phyloP scores from a whole-genome alignment of 352 stramenopile genomes.

The Pythium grandisporangium region DNA sequence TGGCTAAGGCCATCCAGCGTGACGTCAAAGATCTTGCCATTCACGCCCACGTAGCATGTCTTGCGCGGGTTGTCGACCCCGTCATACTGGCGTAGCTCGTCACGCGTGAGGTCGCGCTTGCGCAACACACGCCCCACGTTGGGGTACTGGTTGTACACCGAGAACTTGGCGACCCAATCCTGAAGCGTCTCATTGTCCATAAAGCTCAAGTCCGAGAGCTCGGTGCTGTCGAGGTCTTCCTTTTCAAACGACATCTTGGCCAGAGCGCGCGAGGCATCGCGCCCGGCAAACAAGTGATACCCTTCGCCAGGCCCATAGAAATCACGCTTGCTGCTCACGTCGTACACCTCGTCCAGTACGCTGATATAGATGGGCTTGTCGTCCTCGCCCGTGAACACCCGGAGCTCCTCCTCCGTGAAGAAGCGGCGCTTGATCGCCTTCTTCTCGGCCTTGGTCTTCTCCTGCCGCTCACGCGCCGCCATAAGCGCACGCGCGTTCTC shows the following conservation, averaged over 20 bases:
- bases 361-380: conserved; percentile 93
- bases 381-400: conserved; percentile 88
- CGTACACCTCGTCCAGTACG: conserved; percentile 94
- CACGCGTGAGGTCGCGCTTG: conserved; percentile 59
- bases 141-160: conserved; percentile 93
- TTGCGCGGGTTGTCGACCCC: conserved; percentile 74
- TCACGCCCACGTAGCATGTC: conserved; percentile 92
- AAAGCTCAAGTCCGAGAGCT: conserved; percentile 66
- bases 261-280: conserved; percentile 90
- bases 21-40: conserved; percentile 96
- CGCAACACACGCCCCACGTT: conserved; percentile 90
- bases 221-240: conserved; percentile 82
- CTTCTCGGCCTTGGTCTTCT: conserved; percentile 49
- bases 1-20: conserved; percentile 90
- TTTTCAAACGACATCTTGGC: conserved; percentile 96
- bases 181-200: conserved; percentile 84
- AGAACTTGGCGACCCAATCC: conserved; percentile 95
- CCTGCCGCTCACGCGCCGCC: conserved; percentile 49
- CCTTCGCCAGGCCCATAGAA: conserved; percentile 95
- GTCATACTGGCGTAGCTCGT: conserved; percentile 82
- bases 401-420: conserved; percentile 90
- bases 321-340: conserved; percentile 91
- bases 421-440: conserved; percentile 75
- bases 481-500: conserved; percentile 55
- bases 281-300: conserved; percentile 96